Evolutionary conservation across 2,329 filamentous ascomycete genomes (phyloP), one percentile per base, ranked within the genome.

Genomic region (Sclerotinia trifoliorum): DNA sequence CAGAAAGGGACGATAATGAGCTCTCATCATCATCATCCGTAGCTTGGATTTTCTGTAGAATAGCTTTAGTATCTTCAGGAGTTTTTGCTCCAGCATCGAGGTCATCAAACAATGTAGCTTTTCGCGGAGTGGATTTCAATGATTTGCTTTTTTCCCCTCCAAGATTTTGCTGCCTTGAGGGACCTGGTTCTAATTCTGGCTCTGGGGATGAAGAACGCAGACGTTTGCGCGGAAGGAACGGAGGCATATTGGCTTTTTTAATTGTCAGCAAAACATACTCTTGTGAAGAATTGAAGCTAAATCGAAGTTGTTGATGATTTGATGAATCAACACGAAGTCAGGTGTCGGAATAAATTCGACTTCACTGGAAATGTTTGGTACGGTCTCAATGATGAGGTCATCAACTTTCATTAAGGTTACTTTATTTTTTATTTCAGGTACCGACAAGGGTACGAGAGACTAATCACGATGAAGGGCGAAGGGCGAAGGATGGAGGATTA

Each of bases 181-280:
- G 26, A 13, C 52, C 76, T 78, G 65, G 67, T 71, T 46, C 73
- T 76, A 49, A 70, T 49, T n/a, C 74, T 69, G n/a, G 72, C 57
- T 75, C 71, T 44, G 80, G 78, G 2, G 80, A 78, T 0, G 83
- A 80, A 1, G 86, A 85, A 70, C 83, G 85, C 72, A 87, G 74
- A 70, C 88, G 85, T 80, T 93, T 93, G 73, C 88, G 87, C 61
- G 88, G 83, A 21, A 91, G 82, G 72, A 85, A 80, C 32, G 90
- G 89, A 75, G 90, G 88, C 90, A 93, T 93, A 35, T 60, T 71
- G 65, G 61, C 54, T 42, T 17, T 42, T 42, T 42, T 17, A 26
- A 55, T 56, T 70, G 39, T 69, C 60, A 65, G 56, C 51, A 29
- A 39, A 48, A 48, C 56, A 67, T 62, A 26, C 19, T 62, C 29